These are phyloP conservation scores for Boehmeria nivea DNA, from an alignment of 306 rosid species.

Conservation along the genomic window DNA sequence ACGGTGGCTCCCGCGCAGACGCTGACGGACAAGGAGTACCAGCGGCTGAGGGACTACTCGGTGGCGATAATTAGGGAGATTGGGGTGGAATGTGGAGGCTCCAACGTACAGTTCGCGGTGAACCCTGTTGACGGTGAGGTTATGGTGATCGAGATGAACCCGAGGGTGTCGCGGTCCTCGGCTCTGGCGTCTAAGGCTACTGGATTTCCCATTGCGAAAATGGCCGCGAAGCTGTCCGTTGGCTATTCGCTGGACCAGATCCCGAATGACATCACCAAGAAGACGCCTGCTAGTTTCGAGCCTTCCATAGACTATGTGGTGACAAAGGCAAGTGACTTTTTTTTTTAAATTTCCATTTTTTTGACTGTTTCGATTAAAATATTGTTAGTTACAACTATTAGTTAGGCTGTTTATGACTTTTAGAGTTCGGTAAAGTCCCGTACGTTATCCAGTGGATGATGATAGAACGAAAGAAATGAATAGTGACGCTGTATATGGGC, in stretches of 20 bases:
- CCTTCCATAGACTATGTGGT: conserved; percentile 99
- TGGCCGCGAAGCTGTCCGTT: conserved; percentile 89
- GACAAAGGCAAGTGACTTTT: conserved; percentile 59
- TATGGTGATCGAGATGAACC: conserved; percentile 99
- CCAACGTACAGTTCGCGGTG: conserved; percentile 94
- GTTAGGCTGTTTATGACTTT: background rate
- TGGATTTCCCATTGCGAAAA: conserved; percentile 91
- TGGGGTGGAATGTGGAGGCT: conserved; percentile 82
- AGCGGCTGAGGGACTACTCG: conserved; percentile 74
- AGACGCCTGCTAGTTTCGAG: conserved; percentile 95
- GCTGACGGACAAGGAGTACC: conserved; percentile 91
- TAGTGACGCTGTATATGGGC: too few species aligned
- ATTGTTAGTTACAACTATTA: too few species aligned
- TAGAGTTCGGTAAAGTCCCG: background rate
- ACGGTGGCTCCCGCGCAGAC: conserved; percentile 97
- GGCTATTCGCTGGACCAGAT: conserved; percentile 92
- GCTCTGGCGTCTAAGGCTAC: conserved; percentile 94
- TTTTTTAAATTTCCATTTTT: too few species aligned
- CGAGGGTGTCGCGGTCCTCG: conserved; percentile 91
- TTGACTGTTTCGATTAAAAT: too few species aligned
- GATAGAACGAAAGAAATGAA: too few species aligned
- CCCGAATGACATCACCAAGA: conserved; percentile 86
- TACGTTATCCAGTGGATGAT: too few species aligned
- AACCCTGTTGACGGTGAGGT: conserved; percentile 79
- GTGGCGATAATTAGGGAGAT: conserved; percentile 67